Percentiles rank a stretch among this genome's conserved stretches.
Conservation (phyloP, 1,139 yeast genomes). For the Candida sp. region DNA sequence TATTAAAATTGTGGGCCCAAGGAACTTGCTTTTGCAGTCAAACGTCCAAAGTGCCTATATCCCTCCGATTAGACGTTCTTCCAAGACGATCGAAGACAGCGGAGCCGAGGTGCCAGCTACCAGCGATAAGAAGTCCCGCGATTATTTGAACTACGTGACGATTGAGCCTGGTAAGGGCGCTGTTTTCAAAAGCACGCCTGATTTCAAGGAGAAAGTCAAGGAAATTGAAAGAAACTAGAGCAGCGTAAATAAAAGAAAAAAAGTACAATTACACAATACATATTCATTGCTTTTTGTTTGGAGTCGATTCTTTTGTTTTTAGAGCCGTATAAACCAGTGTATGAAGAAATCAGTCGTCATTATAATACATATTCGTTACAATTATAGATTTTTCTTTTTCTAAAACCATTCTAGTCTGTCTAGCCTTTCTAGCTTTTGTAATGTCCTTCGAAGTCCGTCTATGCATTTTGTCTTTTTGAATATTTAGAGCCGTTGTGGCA, state of each 20-base stretch:
- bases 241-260: not conserved
- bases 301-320: not conserved
- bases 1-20: slow-evolving; percentile 57
- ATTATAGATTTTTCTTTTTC: no score
- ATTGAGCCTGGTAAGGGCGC: slow-evolving; percentile 44
- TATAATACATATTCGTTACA: not conserved
- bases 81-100: not conserved
- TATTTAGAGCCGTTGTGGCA: no score
- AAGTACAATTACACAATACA: not conserved
- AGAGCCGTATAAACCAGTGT: not conserved
- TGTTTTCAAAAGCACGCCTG: slow-evolving; percentile 45
- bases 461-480: no score
- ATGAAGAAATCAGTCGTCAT: not conserved
- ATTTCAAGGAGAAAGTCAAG: slow-evolving; percentile 42
- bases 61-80: slow-evolving; percentile 6
- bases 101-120: not conserved
- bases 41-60: slow-evolving; percentile 17
- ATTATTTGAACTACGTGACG: slow-evolving; percentile 50
- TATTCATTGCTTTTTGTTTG: not conserved
- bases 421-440: no score
- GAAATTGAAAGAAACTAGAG: slow-evolving; percentile 21
- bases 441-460: no score
- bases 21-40: slow-evolving; percentile 55
- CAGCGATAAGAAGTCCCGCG: slow-evolving; percentile 25
- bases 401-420: no score